Base-by-base conservation (phyloP, 164 flowering plant genomes). In the Euptelea pleiosperma region DNA sequence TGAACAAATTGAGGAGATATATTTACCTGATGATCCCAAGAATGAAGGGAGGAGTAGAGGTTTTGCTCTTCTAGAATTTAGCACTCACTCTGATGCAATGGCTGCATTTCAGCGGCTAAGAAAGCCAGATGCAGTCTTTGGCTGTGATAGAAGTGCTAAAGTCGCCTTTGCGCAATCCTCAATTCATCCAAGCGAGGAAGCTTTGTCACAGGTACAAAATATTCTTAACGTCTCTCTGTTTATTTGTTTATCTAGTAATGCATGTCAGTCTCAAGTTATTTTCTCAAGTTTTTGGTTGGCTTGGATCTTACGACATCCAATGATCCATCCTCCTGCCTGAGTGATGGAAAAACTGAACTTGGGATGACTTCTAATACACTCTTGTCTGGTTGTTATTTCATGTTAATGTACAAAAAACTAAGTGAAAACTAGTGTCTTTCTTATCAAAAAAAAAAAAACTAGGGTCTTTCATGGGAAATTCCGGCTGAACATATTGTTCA, bases 51-150 rank as follows among this genome's bases (percentile, higher is more conserved):
- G 52, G 53, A 69, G 2, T 49, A 69, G 47, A 64, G 81, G 81
- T 37, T 74, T 60, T 62, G 81, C 76, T 34, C 60, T 74, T 42
- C 46, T 77, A 53, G 76, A 74, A 58, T 77, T 77, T 36, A 43
- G 56, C 36, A 50, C 63, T 51, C 78, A 70, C 28, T 63, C 70
- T 55, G 76, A 72, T 69, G 78, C 76, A 31, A 62, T 71, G 71
- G 44, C 61, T 18, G 81, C 78, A 54, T 74, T 74, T 55, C 70
- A 74, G 26, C 70, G 66, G 41, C 59, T 77, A 40, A 69, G 63
- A 44, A 72, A 74, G 66, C 70, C 76, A 34, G 78, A 72, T 74
- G 78, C 73, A 63, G 56, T 74, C 37, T 74, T 77, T 58, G 81
- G 81, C 46, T 36, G 61, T 58, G 72, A 69, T 48, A 74, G 71